Evolutionary conservation across 2,329 filamentous ascomycete genomes (phyloP), one percentile per base, ranked within the genome.

Genomic region (Lasiodiplodia hormozganensis): DNA sequence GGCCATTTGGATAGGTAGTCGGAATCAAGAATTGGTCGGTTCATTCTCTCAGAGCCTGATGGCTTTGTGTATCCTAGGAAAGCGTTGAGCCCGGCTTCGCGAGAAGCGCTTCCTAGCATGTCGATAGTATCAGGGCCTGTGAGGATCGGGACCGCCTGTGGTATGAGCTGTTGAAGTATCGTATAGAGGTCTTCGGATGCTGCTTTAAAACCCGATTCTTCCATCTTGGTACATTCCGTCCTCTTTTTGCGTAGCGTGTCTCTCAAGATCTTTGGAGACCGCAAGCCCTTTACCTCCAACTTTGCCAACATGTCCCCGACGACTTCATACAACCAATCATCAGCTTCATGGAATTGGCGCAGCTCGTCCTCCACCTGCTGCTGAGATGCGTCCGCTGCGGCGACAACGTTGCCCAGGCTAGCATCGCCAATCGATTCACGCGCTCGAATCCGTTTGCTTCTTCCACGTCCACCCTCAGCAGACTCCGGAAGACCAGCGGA

Each of bases 361-460:
- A 89, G 77, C 58, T 86, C 85, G 67, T 87, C 82, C 71, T 87
- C 84, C 69, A 85, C 85, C 71, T 86, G 58, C 25, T 65, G 84
- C 73, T 84, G 87, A 21, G 80, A 80, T 56, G 82, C 81, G 69
- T 89, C 87, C 51, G 86, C 84, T 34, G 81, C 77, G 18, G 82
- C 77, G 23, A 84, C 82, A 47, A 85, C 84, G 5, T 79, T 77
- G 38, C 83, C 82, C 12, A 79, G 74, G 18, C 78, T 74, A 34
- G 77, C 76, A 38, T 87, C 86, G 7, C 80, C 82, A 62, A 85
- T 81, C 10, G 86, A 86, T 70, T 89, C 88, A 70, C 88, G 83
- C 36, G 87, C 86, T 65, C 87, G 85, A 21, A 88, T 85, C 43
- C 88, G 84, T 73, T 88, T 88, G 75, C 88, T 89, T 73, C 88